Evolutionary conservation across 1,284 basidiomycete species (phyloP), one percentile per base, ranked within the genome.

Genomic region (Tremellales sp.): DNA sequence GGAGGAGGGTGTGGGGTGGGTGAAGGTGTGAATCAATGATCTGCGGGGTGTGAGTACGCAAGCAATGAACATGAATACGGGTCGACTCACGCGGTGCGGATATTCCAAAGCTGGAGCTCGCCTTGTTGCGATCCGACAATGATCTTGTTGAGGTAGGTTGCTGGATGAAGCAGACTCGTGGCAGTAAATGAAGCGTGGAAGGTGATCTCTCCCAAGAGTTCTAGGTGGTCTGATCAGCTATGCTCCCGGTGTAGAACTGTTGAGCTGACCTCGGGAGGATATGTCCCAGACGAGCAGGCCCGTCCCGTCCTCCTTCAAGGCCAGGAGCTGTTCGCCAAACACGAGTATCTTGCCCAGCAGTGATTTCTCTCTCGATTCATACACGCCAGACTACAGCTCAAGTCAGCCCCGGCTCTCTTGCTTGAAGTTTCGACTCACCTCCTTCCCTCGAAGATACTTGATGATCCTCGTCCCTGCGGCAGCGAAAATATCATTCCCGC

Each of bases 141-240:
- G 1, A 98, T 78, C 74, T 98, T 98, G 77, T 99, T 97, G 45
- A 99, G 73, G 71, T 98, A 98, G 4, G 95, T 98, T 1, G 91
- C 85, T 1, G 95, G 95, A 70, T 99, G 95, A 5, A 97, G 77
- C 25, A 97, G 73, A 16, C 78, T 79, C 9, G 82, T 86, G 8
- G 94, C 93, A 1, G 83, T 86, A 68, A 97, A 97, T 5, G 58
- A 54, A 4, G 58, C 45, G 47, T 70, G 69, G 55, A 73, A 93
- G 42, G 83, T 76, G 38, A 95, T 81, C 9, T 69, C 60, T 41
- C 68, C 69, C 35, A 58, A 52, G 12, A 69, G 47, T 24, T 65
- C 69, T 62, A 45, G 25, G n/a, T n/a, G n/a, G n/a, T 22, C 25
- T 14, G 10, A 40, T 12, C 38, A 9, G 18, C 35, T 12, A 37